Percentiles rank a stretch among this genome's conserved stretches.
Conservation (phyloP, 306 rosid genomes). For the Crotalaria pallida region DNA sequence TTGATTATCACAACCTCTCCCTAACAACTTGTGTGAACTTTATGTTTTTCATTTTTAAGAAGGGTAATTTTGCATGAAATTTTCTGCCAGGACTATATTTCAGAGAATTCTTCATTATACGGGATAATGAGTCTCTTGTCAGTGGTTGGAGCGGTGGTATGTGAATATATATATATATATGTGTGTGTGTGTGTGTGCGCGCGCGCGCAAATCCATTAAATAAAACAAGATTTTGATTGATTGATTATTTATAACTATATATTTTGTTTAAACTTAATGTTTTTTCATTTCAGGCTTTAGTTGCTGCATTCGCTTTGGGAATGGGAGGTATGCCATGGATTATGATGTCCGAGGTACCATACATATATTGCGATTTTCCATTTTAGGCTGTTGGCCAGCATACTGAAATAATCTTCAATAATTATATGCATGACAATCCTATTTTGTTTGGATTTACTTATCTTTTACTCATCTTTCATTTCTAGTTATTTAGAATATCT, state of each 20-base stretch:
- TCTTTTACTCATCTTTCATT: no score
- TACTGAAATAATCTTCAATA: background rate
- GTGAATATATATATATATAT: conserved; percentile 31
- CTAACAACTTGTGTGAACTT: conserved; percentile 1
- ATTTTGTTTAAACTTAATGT: conserved; percentile 9
- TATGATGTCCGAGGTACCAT: conserved; percentile 95
- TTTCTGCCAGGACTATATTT: conserved; percentile 42
- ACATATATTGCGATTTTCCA: conserved; percentile 2
- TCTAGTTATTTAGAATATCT: background rate
- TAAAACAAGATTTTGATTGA: background rate
- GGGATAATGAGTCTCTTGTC: conserved; percentile 47
- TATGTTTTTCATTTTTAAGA: background rate
- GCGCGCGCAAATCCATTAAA: background rate
- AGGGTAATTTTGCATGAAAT: conserved; percentile 6
- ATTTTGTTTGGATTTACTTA: background rate
- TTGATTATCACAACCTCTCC: background rate
- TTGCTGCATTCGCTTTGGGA: conserved; percentile 77
- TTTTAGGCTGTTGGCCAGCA: background rate
- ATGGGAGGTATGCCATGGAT: conserved; percentile 97
- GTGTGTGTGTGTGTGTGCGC: no score
- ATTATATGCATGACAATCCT: background rate
- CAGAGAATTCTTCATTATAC: conserved; percentile 44
- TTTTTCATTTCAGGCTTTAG: conserved; percentile 60
- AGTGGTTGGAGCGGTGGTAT: conserved; percentile 85
- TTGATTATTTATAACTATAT: conserved; percentile 13